A percentile compares a stretch with the other conserved stretches of the same genome.
These are phyloP conservation scores for Penicillium crystallinum DNA, from an alignment of 495 filamentous ascomycete species.

Conservation along the genomic window DNA sequence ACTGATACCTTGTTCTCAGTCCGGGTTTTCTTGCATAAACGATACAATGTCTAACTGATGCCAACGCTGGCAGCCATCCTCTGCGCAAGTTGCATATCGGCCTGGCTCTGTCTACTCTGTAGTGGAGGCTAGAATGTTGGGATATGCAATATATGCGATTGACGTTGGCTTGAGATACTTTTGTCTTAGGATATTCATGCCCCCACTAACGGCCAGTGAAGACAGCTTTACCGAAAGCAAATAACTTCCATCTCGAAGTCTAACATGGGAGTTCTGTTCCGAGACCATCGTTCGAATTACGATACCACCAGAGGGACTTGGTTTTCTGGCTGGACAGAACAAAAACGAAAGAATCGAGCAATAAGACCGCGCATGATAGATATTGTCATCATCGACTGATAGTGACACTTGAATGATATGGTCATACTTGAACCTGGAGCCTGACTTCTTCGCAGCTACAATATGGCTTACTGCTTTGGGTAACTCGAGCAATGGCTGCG, in stretches of 20 bases:
- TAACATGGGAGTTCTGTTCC: too few species aligned
- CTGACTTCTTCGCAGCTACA: too few species aligned
- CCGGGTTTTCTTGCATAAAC: neutral
- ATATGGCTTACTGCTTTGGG: neutral
- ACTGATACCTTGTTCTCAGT: too few species aligned
- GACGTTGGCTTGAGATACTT: neutral
- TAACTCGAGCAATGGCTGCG: neutral
- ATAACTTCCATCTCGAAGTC: too few species aligned
- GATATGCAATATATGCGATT: neutral
- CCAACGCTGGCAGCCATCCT: neutral
- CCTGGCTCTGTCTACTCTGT: neutral
- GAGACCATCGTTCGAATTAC: too few species aligned
- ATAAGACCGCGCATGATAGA: neutral
- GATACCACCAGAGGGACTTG: too few species aligned
- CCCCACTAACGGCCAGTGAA: neutral
- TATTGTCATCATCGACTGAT: neutral
- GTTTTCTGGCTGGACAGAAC: too few species aligned
- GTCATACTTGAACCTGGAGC: neutral
- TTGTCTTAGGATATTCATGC: neutral
- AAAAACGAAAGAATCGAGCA: neutral
- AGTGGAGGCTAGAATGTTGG: too few species aligned
- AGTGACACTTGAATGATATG: neutral
- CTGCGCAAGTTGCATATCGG: neutral
- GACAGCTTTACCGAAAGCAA: neutral
- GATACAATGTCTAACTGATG: neutral